Evolutionary conservation across 2,329 filamentous ascomycete species (phyloP).

Genomic region (Nothomitra cinnamomea): DNA sequence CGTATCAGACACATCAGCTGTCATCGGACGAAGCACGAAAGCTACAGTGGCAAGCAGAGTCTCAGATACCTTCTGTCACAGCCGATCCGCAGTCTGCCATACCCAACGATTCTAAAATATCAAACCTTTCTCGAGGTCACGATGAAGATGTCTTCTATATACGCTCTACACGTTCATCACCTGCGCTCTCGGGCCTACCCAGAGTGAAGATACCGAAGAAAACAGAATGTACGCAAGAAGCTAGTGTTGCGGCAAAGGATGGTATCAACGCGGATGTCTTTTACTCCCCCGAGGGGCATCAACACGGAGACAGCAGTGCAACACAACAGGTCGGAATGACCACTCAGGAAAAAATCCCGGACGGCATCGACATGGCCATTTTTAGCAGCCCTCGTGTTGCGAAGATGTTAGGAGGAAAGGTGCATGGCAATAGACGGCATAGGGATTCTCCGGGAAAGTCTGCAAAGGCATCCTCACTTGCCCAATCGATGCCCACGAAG

Average conservation of each 20-base stretch:
- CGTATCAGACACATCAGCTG: conserved; percentile 10
- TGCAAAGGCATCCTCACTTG: conserved; percentile 18
- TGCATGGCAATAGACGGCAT: conserved; percentile 9
- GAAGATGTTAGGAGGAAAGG: conserved; percentile 33
- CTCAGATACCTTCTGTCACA: conserved; percentile 33
- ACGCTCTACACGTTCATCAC: conserved; percentile 28
- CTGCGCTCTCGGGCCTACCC: conserved; percentile 34
- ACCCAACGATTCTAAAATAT: conserved; percentile 13
- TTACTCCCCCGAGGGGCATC: conserved; percentile 21
- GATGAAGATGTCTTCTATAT: conserved; percentile 40
- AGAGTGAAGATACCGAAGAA: conserved; percentile 37
- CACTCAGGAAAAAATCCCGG: conserved; percentile 31
- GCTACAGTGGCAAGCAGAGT: conserved; percentile 31
- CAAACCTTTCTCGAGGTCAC: conserved; percentile 21
- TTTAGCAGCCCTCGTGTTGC: conserved; percentile 44
- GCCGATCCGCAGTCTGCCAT: conserved; percentile 25
- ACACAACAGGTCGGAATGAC: conserved; percentile 13
- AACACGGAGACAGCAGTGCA: conserved; percentile 12
- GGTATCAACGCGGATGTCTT: conserved; percentile 36
- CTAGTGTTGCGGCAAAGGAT: conserved; percentile 24
- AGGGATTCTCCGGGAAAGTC: conserved; percentile 12
- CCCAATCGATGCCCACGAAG: conserved; percentile 21
- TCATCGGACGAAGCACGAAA: conserved; percentile 27
- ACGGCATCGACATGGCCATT: conserved; percentile 41
- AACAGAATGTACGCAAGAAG: conserved; percentile 28